phyloP scores from a whole-genome alignment of 163 green algal genomes.

The Botryococcus braunii region DNA sequence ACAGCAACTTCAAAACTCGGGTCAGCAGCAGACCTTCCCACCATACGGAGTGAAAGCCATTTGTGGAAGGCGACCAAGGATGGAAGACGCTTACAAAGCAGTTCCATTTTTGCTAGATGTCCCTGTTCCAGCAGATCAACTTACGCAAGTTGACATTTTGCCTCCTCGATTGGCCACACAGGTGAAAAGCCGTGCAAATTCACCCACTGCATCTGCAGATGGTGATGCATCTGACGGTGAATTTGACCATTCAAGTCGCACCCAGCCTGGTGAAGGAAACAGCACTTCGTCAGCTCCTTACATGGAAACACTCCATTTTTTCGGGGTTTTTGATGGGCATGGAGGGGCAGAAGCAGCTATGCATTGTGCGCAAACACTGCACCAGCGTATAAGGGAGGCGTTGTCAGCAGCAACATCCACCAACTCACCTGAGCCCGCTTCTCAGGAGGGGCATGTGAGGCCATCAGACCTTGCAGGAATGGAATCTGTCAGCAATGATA shows the following conservation, averaged over 20 bases:
- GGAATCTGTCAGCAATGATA: neutral
- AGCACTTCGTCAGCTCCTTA: neutral
- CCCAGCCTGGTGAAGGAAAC: neutral
- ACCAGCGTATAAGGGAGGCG: constrained; percentile 64
- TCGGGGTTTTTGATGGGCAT: constrained; percentile 92
- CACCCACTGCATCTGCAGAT: constrained; percentile 1
- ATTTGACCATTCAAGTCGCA: neutral
- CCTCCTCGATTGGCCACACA: constrained; percentile 64
- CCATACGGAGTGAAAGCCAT: constrained; percentile 75
- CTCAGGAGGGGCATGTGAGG: neutral
- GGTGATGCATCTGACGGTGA: neutral
- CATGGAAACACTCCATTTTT: constrained; percentile 85
- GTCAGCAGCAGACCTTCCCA: too few species aligned
- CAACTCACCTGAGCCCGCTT: neutral
- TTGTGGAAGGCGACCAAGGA: constrained; percentile 69
- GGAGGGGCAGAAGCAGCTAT: constrained; percentile 77
- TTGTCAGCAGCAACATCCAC: constrained; percentile 25
- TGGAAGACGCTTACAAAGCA: constrained; percentile 81
- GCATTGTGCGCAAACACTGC: constrained; percentile 72
- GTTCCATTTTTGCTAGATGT: constrained; percentile 68
- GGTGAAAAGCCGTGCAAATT: constrained; percentile 26
- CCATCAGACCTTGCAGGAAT: neutral
- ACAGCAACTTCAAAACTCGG: too few species aligned
- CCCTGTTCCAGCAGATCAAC: constrained; percentile 7
- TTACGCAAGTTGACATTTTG: constrained; percentile 46